A percentile compares a stretch with the other conserved stretches of the same genome.
phyloP scores from a whole-genome alignment of 2,329 filamentous ascomycete species.

The Aspergillus alliaceus region DNA sequence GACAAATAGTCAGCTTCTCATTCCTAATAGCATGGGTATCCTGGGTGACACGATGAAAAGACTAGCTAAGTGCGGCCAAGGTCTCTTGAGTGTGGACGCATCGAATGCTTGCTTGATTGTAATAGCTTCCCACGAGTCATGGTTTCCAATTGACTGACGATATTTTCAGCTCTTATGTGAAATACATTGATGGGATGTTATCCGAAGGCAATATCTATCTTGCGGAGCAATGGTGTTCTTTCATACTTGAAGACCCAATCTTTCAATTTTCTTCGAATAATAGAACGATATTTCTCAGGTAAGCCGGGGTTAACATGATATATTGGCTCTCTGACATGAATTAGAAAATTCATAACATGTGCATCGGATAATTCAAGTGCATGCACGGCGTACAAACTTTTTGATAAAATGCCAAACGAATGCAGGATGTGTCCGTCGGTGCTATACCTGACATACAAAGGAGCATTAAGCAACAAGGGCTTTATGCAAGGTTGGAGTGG shows the following conservation, averaged over 20 bases:
- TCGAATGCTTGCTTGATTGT: conserved; percentile 53
- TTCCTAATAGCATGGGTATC: conserved; percentile 34
- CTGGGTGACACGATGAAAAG: conserved; percentile 14
- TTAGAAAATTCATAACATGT: conserved; percentile 72
- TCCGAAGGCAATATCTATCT: conserved; percentile 52
- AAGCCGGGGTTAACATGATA: neutral
- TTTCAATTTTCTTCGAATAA: conserved; percentile 69
- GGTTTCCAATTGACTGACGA: neutral
- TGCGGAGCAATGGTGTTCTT: conserved; percentile 69
- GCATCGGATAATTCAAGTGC: conserved; percentile 61
- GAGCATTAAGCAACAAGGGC: conserved; percentile 62
- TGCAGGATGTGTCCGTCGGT: conserved; percentile 65
- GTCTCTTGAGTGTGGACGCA: conserved; percentile 57
- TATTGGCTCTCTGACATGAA: neutral
- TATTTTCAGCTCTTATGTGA: conserved; percentile 72
- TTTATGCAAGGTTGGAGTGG: conserved; percentile 49
- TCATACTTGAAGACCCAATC: conserved; percentile 62
- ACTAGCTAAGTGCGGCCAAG: conserved; percentile 48
- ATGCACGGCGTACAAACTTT: conserved; percentile 55
- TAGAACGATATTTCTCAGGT: conserved; percentile 68
- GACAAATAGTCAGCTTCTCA: conserved; percentile 46
- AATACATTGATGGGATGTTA: conserved; percentile 64
- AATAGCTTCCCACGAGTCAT: neutral
- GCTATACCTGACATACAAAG: conserved; percentile 73
- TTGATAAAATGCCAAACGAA: conserved; percentile 59